A percentile compares a stretch with the other conserved stretches of the same genome.
Evolutionary conservation across 352 stramenopile species (phyloP).

Genomic region (Globisporangium solare): DNA sequence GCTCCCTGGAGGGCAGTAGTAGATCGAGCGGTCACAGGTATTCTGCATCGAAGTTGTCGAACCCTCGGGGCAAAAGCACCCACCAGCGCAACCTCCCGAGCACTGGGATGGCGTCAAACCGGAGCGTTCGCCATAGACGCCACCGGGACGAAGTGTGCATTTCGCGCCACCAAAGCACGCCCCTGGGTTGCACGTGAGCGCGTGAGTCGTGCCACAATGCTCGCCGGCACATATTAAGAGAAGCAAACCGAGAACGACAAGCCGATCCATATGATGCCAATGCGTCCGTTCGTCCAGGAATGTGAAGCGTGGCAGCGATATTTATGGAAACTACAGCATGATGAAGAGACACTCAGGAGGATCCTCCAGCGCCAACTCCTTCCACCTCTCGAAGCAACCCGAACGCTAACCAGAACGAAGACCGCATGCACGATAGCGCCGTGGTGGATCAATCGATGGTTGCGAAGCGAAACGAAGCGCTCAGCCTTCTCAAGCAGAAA

Average conservation of each 20-base stretch:
- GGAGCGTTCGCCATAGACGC: constrained; percentile 36
- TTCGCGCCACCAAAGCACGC: constrained; percentile 36
- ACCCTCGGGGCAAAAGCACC: constrained; percentile 55
- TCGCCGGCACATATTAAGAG: neutral
- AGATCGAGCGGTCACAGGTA: constrained; percentile 40
- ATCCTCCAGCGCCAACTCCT: neutral
- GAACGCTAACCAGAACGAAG: neutral
- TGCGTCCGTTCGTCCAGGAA: neutral
- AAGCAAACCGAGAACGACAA: neutral
- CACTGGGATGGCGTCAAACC: constrained; percentile 33
- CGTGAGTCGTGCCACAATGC: constrained; percentile 1
- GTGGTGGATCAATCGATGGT: neutral
- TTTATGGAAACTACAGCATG: too few relatives aligned
- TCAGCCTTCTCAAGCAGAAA: constrained; percentile 21
- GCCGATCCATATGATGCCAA: neutral
- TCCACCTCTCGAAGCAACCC: neutral
- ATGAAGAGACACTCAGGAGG: neutral
- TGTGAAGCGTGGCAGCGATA: too few relatives aligned
- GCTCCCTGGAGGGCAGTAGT: constrained; percentile 54
- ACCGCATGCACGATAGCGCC: neutral
- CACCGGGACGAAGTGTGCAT: constrained; percentile 43
- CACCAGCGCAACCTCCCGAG: constrained; percentile 40
- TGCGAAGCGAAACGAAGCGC: constrained; percentile 12
- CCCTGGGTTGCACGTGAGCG: constrained; percentile 37
- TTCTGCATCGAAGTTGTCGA: constrained; percentile 51